These are phyloP conservation scores for Lomentospora prolificans DNA, from an alignment of 2,329 filamentous ascomycete genomes.

Conservation along the genomic window DNA sequence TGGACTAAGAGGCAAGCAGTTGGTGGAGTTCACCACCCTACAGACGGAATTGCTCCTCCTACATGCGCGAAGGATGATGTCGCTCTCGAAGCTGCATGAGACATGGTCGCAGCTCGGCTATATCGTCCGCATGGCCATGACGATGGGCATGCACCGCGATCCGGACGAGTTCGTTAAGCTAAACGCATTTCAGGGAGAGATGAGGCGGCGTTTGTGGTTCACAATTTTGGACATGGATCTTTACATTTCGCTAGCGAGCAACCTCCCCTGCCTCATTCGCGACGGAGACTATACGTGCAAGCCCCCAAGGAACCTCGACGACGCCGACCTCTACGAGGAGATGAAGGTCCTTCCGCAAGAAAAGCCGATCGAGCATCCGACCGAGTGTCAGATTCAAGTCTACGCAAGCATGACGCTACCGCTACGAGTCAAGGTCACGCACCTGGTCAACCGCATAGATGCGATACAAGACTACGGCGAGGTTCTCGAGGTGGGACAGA, in stretches of 20 bases:
- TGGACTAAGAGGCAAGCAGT: conserved; percentile 38
- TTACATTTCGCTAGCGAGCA: conserved; percentile 42
- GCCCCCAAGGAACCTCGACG: conserved; percentile 44
- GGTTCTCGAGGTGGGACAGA: conserved; percentile 42
- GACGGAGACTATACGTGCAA: conserved; percentile 44
- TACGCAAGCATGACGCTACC: conserved; percentile 42
- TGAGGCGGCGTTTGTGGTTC: conserved; percentile 45
- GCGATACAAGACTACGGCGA: conserved; percentile 42
- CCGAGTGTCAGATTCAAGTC: conserved; percentile 43
- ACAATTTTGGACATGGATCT: conserved; percentile 48
- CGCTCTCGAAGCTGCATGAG: conserved; percentile 36
- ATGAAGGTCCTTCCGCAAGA: conserved; percentile 38
- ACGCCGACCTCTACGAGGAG: conserved; percentile 35
- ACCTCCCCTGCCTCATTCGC: conserved; percentile 39
- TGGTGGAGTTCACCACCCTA: conserved; percentile 42
- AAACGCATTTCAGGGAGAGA: conserved; percentile 40
- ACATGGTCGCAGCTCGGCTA: conserved; percentile 46
- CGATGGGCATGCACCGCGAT: conserved; percentile 48
- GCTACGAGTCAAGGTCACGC: conserved; percentile 37
- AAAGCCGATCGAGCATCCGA: conserved; percentile 40
- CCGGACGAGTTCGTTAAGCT: conserved; percentile 43
- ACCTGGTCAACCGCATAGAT: conserved; percentile 41
- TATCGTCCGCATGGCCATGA: conserved; percentile 48
- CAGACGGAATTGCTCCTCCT: conserved; percentile 44
- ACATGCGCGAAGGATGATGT: conserved; percentile 43